Conservation (phyloP, 2,329 filamentous ascomycete species). For the Colletotrichum coccodes region DNA sequence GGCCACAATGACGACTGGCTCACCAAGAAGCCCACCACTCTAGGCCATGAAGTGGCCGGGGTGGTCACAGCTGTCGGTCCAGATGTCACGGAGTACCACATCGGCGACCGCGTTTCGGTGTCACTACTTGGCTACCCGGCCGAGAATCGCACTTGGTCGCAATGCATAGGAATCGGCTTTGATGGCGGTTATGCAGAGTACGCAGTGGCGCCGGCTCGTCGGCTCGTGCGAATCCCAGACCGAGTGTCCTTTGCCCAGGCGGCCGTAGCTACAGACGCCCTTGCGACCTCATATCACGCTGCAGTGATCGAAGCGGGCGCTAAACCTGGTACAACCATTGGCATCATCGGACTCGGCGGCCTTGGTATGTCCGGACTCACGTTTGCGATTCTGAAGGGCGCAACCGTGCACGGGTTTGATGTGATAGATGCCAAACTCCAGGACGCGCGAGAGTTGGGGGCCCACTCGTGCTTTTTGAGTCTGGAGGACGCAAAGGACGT, state of each 20-base stretch:
- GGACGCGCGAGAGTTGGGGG: not conserved
- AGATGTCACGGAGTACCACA: not conserved
- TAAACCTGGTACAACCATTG: slow-evolving; percentile 44
- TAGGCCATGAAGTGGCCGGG: slow-evolving; percentile 22
- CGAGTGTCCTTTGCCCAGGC: slow-evolving; percentile 40
- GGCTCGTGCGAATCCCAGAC: slow-evolving; percentile 24
- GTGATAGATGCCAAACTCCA: not conserved
- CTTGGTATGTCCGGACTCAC: slow-evolving; percentile 38
- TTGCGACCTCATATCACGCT: slow-evolving; percentile 51
- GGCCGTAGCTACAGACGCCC: slow-evolving; percentile 51
- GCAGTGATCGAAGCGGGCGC: slow-evolving; percentile 47
- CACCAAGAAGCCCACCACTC: slow-evolving; percentile 7
- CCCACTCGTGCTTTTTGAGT: not conserved
- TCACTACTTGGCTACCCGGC: not conserved
- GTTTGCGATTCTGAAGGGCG: slow-evolving; percentile 6
- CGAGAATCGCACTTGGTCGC: not conserved
- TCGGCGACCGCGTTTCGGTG: slow-evolving; percentile 2
- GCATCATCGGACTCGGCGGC: slow-evolving; percentile 51
- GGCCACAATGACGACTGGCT: not conserved
- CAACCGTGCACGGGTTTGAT: slow-evolving; percentile 20
- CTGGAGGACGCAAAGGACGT: not conserved
- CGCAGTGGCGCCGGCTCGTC: not conserved
- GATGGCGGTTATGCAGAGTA: slow-evolving; percentile 19
- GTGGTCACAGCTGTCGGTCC: not conserved
- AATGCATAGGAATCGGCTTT: slow-evolving; percentile 3